Evolutionary conservation across 768 basidiomycete genomes (phyloP).

Genomic region (Phaeotremella fagi): DNA sequence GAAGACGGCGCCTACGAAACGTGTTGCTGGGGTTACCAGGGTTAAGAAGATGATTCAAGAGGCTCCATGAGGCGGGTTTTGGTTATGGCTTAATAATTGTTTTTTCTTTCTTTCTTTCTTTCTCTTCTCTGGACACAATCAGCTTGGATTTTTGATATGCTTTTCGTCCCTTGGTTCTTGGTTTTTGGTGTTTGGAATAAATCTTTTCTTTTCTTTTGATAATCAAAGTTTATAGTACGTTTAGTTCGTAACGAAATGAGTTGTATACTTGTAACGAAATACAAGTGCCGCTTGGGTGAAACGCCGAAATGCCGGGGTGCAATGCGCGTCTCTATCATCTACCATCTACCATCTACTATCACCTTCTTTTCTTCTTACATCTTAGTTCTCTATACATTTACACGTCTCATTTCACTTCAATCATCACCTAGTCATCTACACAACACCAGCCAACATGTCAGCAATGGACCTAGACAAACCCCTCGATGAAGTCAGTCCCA

Average conservation of each 20-base stretch:
- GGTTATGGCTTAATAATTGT: not conserved
- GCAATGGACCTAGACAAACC: conserved; percentile 47
- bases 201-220: not conserved
- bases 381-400: not conserved
- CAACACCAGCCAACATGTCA: conserved; percentile 6
- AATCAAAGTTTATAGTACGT: not conserved
- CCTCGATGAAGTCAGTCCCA: conserved; percentile 43
- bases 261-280: no score
- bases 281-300: not conserved
- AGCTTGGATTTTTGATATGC: not conserved
- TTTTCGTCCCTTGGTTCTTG: not conserved
- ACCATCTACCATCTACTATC: not conserved
- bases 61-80: conserved; percentile 8
- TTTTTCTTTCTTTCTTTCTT: not conserved
- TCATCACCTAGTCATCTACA: not conserved
- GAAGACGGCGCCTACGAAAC: conserved; percentile 14
- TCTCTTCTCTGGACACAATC: not conserved
- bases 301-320: conserved; percentile 8
- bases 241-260: no score
- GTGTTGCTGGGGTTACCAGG: conserved; percentile 2
- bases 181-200: not conserved
- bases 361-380: not conserved
- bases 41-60: conserved; percentile 9
- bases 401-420: not conserved
- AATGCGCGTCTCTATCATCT: not conserved